Percentiles rank a stretch among this genome's conserved stretches.
Conservation (phyloP, 768 basidiomycete species). For the Xerocomus brunneocitrinus region DNA sequence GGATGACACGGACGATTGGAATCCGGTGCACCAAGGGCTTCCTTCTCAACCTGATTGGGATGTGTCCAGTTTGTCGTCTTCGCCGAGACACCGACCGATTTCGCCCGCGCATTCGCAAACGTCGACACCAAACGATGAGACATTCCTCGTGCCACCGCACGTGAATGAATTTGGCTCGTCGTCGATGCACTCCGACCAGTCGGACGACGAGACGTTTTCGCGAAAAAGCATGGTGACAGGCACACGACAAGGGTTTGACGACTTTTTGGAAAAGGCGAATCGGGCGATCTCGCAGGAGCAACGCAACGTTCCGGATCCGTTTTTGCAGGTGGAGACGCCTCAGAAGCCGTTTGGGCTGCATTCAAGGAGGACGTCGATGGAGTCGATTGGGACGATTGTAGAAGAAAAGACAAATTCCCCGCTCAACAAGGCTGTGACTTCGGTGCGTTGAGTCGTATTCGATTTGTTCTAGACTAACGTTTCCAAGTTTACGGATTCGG, state of each 20-base stretch:
- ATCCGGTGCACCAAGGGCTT: constrained; percentile 59
- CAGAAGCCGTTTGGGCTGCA: constrained; percentile 74
- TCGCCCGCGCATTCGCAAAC: constrained; percentile 65
- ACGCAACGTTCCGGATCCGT: constrained; percentile 77
- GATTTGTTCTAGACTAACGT: not conserved
- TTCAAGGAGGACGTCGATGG: constrained; percentile 79
- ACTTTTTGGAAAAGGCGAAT: constrained; percentile 86
- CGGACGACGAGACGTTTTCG: constrained; percentile 58
- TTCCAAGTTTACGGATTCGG: constrained; percentile 82
- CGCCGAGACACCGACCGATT: constrained; percentile 37
- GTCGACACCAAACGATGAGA: constrained; percentile 45
- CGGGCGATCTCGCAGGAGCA: constrained; percentile 77
- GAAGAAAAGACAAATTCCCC: constrained; percentile 90
- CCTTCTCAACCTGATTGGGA: constrained; percentile 80
- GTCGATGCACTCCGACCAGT: constrained; percentile 45
- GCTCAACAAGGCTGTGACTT: constrained; percentile 88
- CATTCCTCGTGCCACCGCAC: constrained; percentile 34
- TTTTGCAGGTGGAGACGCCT: constrained; percentile 62
- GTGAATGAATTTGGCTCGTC: constrained; percentile 23
- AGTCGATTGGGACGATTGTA: constrained; percentile 87
- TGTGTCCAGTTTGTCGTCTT: constrained; percentile 48
- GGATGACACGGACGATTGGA: constrained; percentile 74
- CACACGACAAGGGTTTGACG: constrained; percentile 50
- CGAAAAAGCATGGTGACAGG: constrained; percentile 28
- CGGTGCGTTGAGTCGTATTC: constrained; percentile 43